Base-by-base conservation (phyloP, 2,329 filamentous ascomycete genomes). In the Mycosphaerelloides madeirae region DNA sequence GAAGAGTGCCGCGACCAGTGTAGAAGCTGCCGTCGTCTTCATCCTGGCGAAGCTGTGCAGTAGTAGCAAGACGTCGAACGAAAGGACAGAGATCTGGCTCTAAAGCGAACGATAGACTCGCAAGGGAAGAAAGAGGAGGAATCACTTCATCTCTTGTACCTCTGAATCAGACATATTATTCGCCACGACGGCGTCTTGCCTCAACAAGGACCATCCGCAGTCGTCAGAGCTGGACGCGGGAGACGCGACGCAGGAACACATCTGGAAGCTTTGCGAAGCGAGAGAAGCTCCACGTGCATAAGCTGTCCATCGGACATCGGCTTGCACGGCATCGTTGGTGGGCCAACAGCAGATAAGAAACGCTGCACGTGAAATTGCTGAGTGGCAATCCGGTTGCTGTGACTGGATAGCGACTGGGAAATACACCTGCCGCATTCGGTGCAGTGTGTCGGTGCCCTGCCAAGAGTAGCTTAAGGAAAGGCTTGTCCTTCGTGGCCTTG, bases 21-120 rank as follows among this genome's bases (percentile, higher is more conserved):
- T 25, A 29, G 42, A 32, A 12, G 45, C 34, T 19, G 44, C 34
- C 9, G 44, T 42, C 7, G 38, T 39, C 44, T 43, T 47, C 44
- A 47, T 47, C 19, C 20, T 38, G 29, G 14, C 19, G 14, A 25
- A n/a, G n/a, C n/a, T n/a, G n/a, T 25, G 22, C 22, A 25, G 22
- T 25, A 33, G 5, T 13, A 33, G 31, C n/a, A n/a, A 33, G 31
- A 6, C 5, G 31, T 25, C 31, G 12, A 35, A 19, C 33, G 33
- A 35, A 35, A 12, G n/a, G 33, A 16, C 16, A 16, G 15, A 5
- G 15, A 12, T 19, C 19, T 35, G 8, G 6, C 19, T 15, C 16
- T 3, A 35, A 16, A 16, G 14, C 16, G 15, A 35, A 19, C 33
- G 15, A 19, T 6, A 35, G 33, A 15, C n/a, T 14, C 13, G n/a